Evolutionary conservation across 345 rosid species (phyloP).

Genomic region (Citrus inodora): DNA sequence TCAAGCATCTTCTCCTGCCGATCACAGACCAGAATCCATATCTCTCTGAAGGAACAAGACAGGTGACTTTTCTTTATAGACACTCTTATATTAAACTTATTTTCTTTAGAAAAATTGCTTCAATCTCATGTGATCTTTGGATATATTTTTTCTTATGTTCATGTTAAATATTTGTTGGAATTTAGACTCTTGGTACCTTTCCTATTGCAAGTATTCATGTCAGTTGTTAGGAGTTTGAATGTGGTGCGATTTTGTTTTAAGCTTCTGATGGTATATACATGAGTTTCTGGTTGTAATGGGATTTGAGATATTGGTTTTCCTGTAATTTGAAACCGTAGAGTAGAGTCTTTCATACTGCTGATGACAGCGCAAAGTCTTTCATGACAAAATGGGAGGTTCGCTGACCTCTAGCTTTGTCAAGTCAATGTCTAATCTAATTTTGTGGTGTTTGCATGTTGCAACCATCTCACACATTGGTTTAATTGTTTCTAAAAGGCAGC

Average conservation of each 20-base stretch:
- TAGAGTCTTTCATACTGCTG: not conserved
- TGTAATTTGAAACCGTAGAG: not conserved
- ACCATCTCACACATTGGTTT: not conserved
- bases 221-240: not conserved
- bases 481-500: slow-evolving; percentile 54
- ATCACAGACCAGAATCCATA: slow-evolving; percentile 75
- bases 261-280: not conserved
- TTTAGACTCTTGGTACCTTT: not conserved
- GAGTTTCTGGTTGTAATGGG: not conserved
- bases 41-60: slow-evolving; percentile 92
- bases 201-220: not conserved
- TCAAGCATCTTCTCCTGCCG: slow-evolving; percentile 83
- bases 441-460: not conserved
- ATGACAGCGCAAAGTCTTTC: not conserved
- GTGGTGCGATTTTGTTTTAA: not conserved
- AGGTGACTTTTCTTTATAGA: slow-evolving; percentile 38
- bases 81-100: not conserved
- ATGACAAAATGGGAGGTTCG: not conserved
- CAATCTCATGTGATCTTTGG: not conserved
- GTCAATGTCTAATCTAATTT: not conserved
- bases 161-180: not conserved
- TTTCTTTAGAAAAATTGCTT: not conserved
- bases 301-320: not conserved
- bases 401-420: not conserved
- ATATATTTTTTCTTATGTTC: not conserved